A percentile compares a stretch with the other conserved stretches of the same genome.
Conservation (phyloP, 2,329 filamentous ascomycete genomes). For the Sporothrix brasiliensis region DNA sequence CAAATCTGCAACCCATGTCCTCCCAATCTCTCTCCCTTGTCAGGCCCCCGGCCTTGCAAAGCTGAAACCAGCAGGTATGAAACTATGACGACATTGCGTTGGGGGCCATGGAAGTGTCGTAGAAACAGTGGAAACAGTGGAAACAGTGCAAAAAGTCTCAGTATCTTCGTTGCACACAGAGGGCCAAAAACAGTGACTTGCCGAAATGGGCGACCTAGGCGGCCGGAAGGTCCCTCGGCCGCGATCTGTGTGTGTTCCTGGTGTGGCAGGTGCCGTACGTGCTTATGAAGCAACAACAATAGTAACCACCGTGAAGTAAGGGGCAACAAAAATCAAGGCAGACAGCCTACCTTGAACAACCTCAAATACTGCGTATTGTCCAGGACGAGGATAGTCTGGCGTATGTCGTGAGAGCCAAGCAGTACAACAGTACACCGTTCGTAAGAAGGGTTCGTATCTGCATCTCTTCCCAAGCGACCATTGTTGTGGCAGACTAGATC, state of each 20-base stretch:
- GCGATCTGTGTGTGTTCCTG: background rate
- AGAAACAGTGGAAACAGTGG: background rate
- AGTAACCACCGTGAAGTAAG: background rate
- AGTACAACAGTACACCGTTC: too few species aligned
- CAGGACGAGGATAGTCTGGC: too few species aligned
- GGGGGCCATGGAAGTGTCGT: background rate
- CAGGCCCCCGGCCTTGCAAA: constrained; percentile 1
- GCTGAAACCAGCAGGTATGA: constrained; percentile 26
- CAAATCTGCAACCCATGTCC: background rate
- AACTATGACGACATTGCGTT: constrained; percentile 26
- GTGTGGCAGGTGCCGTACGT: constrained; percentile 1
- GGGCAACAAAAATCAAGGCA: background rate
- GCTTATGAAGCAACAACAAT: background rate
- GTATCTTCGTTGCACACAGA: background rate
- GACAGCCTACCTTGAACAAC: background rate
- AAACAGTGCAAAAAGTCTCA: background rate
- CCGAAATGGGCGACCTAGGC: background rate
- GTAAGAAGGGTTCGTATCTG: background rate
- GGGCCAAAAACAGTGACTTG: background rate
- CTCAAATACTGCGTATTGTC: too few species aligned
- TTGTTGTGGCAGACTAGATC: background rate
- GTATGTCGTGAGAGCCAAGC: too few species aligned
- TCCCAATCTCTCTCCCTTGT: background rate
- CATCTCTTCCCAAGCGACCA: background rate
- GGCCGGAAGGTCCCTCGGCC: background rate